Evolutionary conservation across 176 grass and related monocot species (phyloP).

Genomic region (Rhynchospora tenuis): DNA sequence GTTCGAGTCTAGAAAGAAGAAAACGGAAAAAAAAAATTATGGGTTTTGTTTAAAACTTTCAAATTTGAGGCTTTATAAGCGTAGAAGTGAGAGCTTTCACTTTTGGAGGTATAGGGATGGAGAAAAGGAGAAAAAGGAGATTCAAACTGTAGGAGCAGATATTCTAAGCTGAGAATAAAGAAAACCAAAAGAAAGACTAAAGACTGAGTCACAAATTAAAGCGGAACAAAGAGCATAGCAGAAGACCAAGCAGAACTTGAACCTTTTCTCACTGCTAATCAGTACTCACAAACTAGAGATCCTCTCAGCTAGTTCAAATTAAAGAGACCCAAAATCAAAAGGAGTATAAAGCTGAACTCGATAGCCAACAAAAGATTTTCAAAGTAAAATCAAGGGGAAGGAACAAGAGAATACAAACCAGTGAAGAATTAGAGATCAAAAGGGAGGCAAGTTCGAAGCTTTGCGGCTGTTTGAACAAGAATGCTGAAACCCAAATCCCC

Average conservation of each 20-base stretch:
- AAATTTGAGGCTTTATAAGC: conserved; percentile 4
- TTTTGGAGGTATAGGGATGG: conserved; percentile 11
- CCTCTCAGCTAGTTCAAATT: conserved; percentile 9
- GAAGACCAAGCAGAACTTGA: background rate
- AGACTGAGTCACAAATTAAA: conserved; percentile 12
- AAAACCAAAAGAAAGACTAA: background rate
- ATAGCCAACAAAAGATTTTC: background rate
- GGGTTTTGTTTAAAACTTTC: background rate
- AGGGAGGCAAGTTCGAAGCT: background rate
- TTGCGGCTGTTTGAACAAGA: conserved; percentile 6
- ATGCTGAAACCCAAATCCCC: conserved; percentile 3
- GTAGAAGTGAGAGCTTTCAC: conserved; percentile 16
- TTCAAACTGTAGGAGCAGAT: conserved; percentile 13
- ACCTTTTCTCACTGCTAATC: background rate
- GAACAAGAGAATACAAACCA: background rate
- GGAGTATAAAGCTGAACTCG: background rate
- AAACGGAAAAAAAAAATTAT: background rate
- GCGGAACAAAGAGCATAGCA: conserved; percentile 20
- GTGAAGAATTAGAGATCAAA: background rate
- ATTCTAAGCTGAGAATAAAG: conserved; percentile 7
- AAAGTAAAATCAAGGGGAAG: background rate
- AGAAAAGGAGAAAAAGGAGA: background rate
- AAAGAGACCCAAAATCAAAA: conserved; percentile 15
- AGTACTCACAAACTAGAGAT: background rate
- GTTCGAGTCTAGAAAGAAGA: background rate